Percentiles rank a stretch among this genome's conserved stretches.
Conservation (phyloP, 148 eudicot species). For the Chenopodium formosanum region DNA sequence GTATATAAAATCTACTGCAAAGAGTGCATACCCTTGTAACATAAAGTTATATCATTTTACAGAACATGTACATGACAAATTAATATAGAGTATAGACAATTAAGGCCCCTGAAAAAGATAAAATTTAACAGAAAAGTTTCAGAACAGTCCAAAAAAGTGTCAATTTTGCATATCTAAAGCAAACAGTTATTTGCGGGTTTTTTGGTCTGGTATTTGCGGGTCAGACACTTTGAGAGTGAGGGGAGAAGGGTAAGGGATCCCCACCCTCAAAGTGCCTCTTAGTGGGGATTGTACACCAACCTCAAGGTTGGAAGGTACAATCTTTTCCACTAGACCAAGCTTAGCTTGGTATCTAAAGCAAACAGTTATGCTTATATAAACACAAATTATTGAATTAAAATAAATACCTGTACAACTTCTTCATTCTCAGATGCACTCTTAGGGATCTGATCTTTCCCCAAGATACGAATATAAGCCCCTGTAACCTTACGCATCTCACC, state of each 20-base stretch:
- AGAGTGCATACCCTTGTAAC: not conserved
- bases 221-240: too few species aligned
- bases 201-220: too few species aligned
- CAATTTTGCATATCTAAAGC: not conserved
- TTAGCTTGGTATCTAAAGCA: not conserved
- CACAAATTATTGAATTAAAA: not conserved
- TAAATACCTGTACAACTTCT: slow-evolving; percentile 83
- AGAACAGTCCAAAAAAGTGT: not conserved
- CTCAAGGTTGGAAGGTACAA: too few species aligned
- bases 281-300: too few species aligned
- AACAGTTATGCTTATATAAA: not conserved
- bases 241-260: too few species aligned
- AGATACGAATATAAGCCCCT: slow-evolving; percentile 81
- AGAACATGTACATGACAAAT: not conserved
- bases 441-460: slow-evolving; percentile 82
- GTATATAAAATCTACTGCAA: not conserved
- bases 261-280: too few species aligned
- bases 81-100: not conserved
- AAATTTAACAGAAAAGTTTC: not conserved
- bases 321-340: too few species aligned
- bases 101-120: not conserved
- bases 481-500: slow-evolving; percentile 88
- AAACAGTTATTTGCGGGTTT: too few species aligned
- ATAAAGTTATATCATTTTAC: too few species aligned
- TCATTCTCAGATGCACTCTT: slow-evolving; percentile 70